Percentiles rank a stretch among this genome's conserved stretches.
phyloP scores from a whole-genome alignment of 2,329 filamentous ascomycete genomes.

The Venturia aucupariae region DNA sequence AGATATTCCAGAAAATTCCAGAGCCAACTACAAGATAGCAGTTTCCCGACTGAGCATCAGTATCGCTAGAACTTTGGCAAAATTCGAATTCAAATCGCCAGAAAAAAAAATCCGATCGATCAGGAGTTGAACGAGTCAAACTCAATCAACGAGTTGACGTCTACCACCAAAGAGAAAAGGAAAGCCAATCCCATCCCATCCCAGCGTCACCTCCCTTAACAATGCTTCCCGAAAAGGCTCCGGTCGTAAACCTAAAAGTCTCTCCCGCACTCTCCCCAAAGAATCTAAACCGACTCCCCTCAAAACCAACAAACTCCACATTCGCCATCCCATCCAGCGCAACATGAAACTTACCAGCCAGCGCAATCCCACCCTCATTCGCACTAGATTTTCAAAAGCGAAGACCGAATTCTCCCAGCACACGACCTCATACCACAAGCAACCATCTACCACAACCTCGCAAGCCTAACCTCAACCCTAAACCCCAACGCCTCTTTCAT shows the following conservation, averaged over 20 bases:
- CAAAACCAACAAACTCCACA: neutral
- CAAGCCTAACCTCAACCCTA: neutral
- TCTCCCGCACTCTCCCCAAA: neutral
- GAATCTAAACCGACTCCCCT: neutral
- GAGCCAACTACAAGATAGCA: neutral
- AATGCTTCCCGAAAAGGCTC: neutral
- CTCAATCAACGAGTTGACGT: neutral
- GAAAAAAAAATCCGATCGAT: neutral
- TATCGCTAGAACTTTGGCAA: neutral
- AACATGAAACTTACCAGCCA: no score
- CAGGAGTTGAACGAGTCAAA: neutral
- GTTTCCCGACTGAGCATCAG: neutral
- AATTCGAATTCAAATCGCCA: neutral
- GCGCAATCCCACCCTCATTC: no score
- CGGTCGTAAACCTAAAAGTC: neutral
- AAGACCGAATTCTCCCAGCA: neutral
- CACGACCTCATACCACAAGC: neutral
- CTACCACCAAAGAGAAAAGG: neutral
- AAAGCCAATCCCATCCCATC: no score
- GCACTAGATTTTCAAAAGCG: no score
- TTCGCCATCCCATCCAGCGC: no score
- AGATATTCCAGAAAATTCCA: slow-evolving; percentile 45
- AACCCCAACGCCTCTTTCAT: neutral
- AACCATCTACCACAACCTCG: neutral
- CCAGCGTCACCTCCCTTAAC: no score